Evolutionary conservation across 345 rosid species (phyloP).

Genomic region (Hypericum perforatum): DNA sequence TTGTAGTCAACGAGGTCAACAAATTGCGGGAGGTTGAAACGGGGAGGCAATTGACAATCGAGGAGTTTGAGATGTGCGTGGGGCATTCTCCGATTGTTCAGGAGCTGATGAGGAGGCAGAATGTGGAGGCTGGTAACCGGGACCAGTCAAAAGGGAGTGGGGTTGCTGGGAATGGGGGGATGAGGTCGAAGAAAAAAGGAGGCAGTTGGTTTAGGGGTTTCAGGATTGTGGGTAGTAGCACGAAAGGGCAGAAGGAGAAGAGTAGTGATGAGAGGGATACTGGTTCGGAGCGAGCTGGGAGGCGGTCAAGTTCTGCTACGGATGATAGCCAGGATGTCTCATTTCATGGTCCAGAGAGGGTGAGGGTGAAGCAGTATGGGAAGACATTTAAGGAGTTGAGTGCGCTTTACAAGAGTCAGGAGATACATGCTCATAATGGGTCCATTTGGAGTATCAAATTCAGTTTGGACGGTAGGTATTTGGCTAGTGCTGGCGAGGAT

Average conservation of each 20-base stretch:
- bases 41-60: constrained; percentile 79
- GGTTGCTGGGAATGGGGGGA: constrained; percentile 19
- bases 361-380: constrained; percentile 78
- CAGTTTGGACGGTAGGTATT: constrained; percentile 86
- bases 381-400: constrained; percentile 75
- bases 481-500: constrained; percentile 98
- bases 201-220: constrained; percentile 74
- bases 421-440: constrained; percentile 87
- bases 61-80: constrained; percentile 80
- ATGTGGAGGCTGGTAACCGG: constrained; percentile 57
- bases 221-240: constrained; percentile 59
- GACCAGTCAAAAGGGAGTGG: constrained; percentile 36
- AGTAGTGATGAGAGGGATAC: constrained; percentile 90
- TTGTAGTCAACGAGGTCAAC: constrained; percentile 78
- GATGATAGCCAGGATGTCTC: constrained; percentile 90
- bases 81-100: constrained; percentile 95
- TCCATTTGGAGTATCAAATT: constrained; percentile 93
- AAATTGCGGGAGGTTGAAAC: constrained; percentile 84
- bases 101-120: constrained; percentile 93
- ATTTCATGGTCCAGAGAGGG: constrained; percentile 79
- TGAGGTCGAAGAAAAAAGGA: constrained; percentile 55
- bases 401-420: constrained; percentile 75
- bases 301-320: constrained; percentile 88
- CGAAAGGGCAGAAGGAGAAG: constrained; percentile 61
- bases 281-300: constrained; percentile 78